Base-by-base conservation (phyloP, 2,329 filamentous ascomycete genomes). In the Cladophialophora psammophila region DNA sequence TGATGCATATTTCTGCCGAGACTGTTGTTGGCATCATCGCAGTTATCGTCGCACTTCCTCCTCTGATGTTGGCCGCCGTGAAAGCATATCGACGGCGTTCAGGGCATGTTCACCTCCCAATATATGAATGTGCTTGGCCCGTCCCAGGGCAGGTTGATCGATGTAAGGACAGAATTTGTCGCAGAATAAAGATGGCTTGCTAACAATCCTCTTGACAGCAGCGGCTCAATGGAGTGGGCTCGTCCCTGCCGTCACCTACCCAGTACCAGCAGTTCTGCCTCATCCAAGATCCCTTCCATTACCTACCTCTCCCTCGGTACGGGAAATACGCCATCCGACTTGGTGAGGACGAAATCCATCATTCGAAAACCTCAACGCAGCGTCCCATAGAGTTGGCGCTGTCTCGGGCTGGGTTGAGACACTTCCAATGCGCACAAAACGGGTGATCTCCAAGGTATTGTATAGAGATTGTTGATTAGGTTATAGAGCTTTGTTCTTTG, bases 1-100 rank as follows among this genome's bases (percentile, higher is more conserved):
- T 12, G 18, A 67, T 64, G 65, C 32, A 57, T 35, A n/a, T 67
- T 18, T 60, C 65, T n/a, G 60, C 38, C 9, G 65, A 67, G 10
- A 55, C 65, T n/a, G 20, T 67, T 1, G 60, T 63, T 26, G 60
- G 60, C 31, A 63, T 67, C 50, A 38, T 64, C n/a, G 60, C 45
- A 50, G 53, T 67, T 18, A 32, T 67, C 31, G 38, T 67, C 18
- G 55, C 65, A 32, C 26, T 64, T 20, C 60, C 60, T 5, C 65
- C 65, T 3, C 4, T 63, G 13, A 38, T 61, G 15, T 36, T 61
- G 13, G 52, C 18, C 10, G 26, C 36, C 40, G 5, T 54, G 12
- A 40, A 53, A 32, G 18, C 20, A 6, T 54, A 31, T 20, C 59
- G 20, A 40, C 45, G 20, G 1, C n/a, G 48, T 8, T 8, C 13